These are phyloP conservation scores for Aureobasidium sp. DNA, from an alignment of 2,329 filamentous ascomycete species.

Conservation along the genomic window DNA sequence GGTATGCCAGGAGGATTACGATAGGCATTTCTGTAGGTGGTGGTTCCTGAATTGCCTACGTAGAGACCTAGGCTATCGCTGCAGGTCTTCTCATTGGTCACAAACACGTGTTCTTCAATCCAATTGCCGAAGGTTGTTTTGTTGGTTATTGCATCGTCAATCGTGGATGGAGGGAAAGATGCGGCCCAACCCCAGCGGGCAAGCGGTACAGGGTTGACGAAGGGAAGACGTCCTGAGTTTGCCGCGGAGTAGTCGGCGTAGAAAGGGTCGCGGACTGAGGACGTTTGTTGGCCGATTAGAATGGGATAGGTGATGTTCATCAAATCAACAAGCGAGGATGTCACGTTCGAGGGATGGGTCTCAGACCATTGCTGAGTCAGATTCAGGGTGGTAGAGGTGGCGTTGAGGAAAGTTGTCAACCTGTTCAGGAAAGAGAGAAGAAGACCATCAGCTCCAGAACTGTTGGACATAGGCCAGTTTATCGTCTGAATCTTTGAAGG, in stretches of 20 bases:
- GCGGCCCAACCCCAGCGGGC: slow-evolving; percentile 44
- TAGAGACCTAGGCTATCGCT: slow-evolving; percentile 47
- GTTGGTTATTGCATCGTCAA: slow-evolving; percentile 41
- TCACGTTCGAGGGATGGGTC: slow-evolving; percentile 27
- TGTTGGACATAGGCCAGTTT: slow-evolving; percentile 35
- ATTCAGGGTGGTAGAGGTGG: slow-evolving; percentile 32
- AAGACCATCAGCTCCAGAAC: slow-evolving; percentile 32
- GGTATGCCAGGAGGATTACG: slow-evolving; percentile 38
- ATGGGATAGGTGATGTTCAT: slow-evolving; percentile 41
- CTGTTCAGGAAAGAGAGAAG: slow-evolving; percentile 39
- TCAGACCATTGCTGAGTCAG: slow-evolving; percentile 32
- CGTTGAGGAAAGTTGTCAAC: slow-evolving; percentile 37
- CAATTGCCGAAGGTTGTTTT: slow-evolving; percentile 45
- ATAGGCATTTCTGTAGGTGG: slow-evolving; percentile 42
- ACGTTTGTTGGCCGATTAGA: slow-evolving; percentile 42
- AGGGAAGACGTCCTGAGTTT: slow-evolving; percentile 41
- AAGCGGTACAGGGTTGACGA: slow-evolving; percentile 44
- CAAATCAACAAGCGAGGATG: slow-evolving; percentile 29
- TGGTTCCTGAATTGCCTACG: slow-evolving; percentile 34
- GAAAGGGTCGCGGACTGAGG: slow-evolving; percentile 43
- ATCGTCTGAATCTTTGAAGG: slow-evolving; percentile 38
- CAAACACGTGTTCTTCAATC: slow-evolving; percentile 43
- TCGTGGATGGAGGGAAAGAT: slow-evolving; percentile 30
- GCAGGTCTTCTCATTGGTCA: slow-evolving; percentile 38
- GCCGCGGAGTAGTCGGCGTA: slow-evolving; percentile 43